Base-by-base conservation (phyloP, 164 flowering plant genomes). In the Saururus chinensis region DNA sequence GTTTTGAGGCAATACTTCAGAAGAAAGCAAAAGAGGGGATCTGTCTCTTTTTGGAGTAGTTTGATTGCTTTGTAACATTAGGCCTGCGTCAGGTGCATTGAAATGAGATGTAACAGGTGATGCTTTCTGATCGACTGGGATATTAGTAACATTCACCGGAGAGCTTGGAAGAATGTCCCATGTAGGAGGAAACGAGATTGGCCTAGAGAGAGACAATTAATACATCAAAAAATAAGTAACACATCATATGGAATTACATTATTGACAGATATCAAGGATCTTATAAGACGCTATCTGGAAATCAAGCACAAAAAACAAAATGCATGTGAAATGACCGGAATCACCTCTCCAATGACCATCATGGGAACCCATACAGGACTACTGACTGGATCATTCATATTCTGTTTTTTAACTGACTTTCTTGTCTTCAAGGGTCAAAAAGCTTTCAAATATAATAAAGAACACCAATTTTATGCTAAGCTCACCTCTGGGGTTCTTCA, bases 31-130 rank as follows among this genome's bases (percentile, higher is more conserved):
- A 71, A 87, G 74, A 66, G 88, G 96, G 62, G 91, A 82, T 74
- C 87, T 81, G 61, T 78, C 71, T 72, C 87, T 80, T 70, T 84
- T 92, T 16, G 83, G 65, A 69, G 67, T 66, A 13, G 78, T 74
- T n/a, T n/a, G n/a, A n/a, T 67, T 56, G 1, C 19, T 17, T 21
- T 59, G 61, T 41, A 35, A 48, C 35, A 13, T 80, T 26, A 64
- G 59, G 48, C 68, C 65, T 61, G 62, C 54, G 67, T 58, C 41
- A 58, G 23, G 51, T 58, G 30, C 17, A 55, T 55, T 56, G 20
- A 14, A n/a, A 41, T 25, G 35, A 64, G 66, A 70, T n/a, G 61
- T 56, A 62, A 77, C 65, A 20, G 65, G 72, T 52, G 70, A 64
- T 20, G 71, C 61, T 40, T 52, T 75, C 49, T 59, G 71, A 37